Percentiles rank a stretch among this genome's conserved stretches.
Conservation (phyloP, 345 rosid species). For the Schrenkiella parvula region DNA sequence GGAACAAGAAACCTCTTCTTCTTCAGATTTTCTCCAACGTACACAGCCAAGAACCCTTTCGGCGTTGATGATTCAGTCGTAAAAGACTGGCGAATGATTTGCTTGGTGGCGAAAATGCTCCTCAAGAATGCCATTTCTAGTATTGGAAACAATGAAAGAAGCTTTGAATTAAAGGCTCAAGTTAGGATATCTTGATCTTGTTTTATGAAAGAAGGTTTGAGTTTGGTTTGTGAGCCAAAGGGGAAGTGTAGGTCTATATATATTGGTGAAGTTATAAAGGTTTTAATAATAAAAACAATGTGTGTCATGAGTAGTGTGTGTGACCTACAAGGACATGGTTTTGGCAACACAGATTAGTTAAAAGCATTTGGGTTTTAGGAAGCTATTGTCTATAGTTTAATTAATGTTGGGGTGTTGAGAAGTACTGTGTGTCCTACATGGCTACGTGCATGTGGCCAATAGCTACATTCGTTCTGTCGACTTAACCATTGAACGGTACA, state of each 20-base stretch:
- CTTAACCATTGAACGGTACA: not conserved
- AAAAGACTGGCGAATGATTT: conserved; percentile 15
- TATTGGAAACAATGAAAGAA: not conserved
- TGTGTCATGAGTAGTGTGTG: not conserved
- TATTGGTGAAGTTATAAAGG: not conserved
- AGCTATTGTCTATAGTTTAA: not conserved
- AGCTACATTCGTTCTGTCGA: conserved; percentile 17
- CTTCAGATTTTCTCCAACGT: conserved; percentile 37
- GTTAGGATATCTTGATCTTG: not conserved
- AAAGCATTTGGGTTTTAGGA: not conserved
- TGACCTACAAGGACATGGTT: conserved; percentile 27
- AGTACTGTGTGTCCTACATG: conserved; percentile 23
- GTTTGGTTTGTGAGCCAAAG: conserved; percentile 24
- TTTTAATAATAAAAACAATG: not conserved
- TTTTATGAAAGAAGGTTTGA: conserved; percentile 18
- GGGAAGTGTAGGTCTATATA: conserved; percentile 15
- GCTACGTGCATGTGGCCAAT: conserved; percentile 15
- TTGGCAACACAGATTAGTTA: conserved; percentile 12
- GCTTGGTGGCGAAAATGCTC: conserved; percentile 22
- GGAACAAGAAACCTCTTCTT: conserved; percentile 41
- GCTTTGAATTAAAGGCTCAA: not conserved
- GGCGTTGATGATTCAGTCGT: conserved; percentile 33
- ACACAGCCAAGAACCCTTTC: conserved; percentile 42
- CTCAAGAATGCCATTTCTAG: conserved; percentile 21
- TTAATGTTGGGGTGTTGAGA: conserved; percentile 19